Conservation (phyloP, 1,284 basidiomycete genomes). For the Filobasidium uniguttulatum region DNA sequence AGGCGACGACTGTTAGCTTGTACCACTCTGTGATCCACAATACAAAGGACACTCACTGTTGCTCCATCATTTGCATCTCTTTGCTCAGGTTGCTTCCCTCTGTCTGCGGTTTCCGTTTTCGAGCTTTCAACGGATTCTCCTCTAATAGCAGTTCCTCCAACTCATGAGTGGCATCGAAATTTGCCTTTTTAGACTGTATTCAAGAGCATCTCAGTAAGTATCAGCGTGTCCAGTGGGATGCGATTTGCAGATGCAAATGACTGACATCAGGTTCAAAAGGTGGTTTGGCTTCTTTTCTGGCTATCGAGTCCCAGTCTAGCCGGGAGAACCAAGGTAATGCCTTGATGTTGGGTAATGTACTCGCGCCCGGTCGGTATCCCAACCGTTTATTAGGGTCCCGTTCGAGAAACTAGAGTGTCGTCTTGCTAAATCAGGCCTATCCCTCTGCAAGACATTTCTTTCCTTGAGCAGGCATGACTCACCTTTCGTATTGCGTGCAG, state of each 20-base stretch:
- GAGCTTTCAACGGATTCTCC: conserved; percentile 92
- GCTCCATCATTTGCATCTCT: conserved; percentile 95
- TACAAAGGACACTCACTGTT: conserved; percentile 61
- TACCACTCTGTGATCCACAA: too few species aligned
- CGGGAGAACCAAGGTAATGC: conserved; percentile 71
- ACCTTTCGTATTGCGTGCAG: conserved; percentile 34
- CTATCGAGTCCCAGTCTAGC: conserved; percentile 76
- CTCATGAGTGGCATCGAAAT: conserved; percentile 98
- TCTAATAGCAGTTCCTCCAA: conserved; percentile 88
- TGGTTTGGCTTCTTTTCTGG: conserved; percentile 61
- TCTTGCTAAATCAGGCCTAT: neutral
- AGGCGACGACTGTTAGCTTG: neutral
- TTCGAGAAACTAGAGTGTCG: conserved; percentile 54
- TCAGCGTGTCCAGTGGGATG: neutral
- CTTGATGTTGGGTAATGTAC: conserved; percentile 64
- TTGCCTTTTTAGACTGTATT: conserved; percentile 79
- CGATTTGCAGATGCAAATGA: conserved; percentile 5
- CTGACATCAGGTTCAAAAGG: conserved; percentile 75
- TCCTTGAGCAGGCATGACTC: too few species aligned
- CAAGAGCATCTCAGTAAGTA: neutral
- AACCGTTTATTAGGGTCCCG: conserved; percentile 68
- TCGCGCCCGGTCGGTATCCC: conserved; percentile 63
- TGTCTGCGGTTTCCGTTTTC: conserved; percentile 58
- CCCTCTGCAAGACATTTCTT: too few species aligned
- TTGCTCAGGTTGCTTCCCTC: conserved; percentile 69